Evolutionary conservation across 2,329 filamentous ascomycete species (phyloP), one percentile per base, ranked within the genome.

Genomic region (Hypoxylon sp.): DNA sequence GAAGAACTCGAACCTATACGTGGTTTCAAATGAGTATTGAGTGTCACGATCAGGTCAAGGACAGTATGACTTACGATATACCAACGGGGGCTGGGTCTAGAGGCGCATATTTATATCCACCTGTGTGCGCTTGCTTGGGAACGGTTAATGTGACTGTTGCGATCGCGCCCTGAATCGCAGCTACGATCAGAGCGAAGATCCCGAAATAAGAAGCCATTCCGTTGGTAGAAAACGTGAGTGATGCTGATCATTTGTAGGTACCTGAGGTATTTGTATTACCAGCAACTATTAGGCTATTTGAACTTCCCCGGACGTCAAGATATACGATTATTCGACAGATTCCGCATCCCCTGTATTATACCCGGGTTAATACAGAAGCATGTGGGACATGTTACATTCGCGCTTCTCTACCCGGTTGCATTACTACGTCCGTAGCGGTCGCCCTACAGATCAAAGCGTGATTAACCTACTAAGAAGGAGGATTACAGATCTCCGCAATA

Each of bases 1-100:
- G 65, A 87, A 87, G 74, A 87, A 87, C 54, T 87, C 84, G 56
- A 85, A 81, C 1, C 82, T 84, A 45, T 2, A 8, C 6, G 22
- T 16, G 66, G 69, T 6, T 59, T 72, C 4, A 12, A 3, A 14
- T 54, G 20, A 52, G 28, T 20, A 45, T 30, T 30, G n/a, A 11
- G n/a, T 3, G 3, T 9, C 4, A 2, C 6, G 16, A 44, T 24
- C 4, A 7, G 18, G 4, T 49, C 3, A 6, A n/a, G 12, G 11
- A 40, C 2, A 7, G 6, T 5, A 28, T 48, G 12, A 67, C 81
- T 70, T 70, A 83, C 79, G 81, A 84, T 32, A 83, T 72, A 2
- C 81, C 81, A 1, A 83, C 77, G 4, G 82, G 81, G 1, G 82
- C 79, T 28, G 74, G 73, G 46, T 79, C 76, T 9, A 83, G 70